Base-by-base conservation (phyloP, 2,329 filamentous ascomycete genomes). In the Didymella arachidicola region DNA sequence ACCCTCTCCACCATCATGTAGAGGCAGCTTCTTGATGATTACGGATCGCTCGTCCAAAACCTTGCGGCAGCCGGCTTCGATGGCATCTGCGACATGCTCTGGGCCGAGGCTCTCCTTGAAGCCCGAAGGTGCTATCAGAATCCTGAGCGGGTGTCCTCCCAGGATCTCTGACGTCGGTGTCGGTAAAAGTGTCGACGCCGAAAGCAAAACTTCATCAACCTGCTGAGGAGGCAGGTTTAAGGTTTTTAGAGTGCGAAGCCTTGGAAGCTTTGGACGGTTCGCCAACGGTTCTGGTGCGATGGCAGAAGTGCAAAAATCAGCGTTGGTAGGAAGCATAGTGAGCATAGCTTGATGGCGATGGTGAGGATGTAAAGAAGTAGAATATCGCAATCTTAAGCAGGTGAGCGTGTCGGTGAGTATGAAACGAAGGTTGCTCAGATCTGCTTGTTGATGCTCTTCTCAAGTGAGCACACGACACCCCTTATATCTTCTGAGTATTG, bases 101-200 rank as follows among this genome's bases (percentile, higher is more conserved):
- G 83, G 81, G 16, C 79, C 76, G 3, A 85, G 77, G 47, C 81
- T 83, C 26, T 83, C 82, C 58, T 84, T 85, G 76, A 84, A 84
- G 2, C 82, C 83, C 0, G 82, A 84, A 0, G 83, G 83, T 16
- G 80, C 81, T 36, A 85, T 77, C 47, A 85, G 77, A 25, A 85
- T 74, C 32, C 72, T 60, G 7, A 73, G 59, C 25, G 66, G 63
- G 36, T 66, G 64, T 19, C 60, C 66, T 26, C 53, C 50, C 2
- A 70, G 49, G 12, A 67, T 55, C 32, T 72, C 65, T 32, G 67
- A 68, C 2, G 61, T 66, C 36, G 67, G 70, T 25, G 65, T 69
- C 1, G 60, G 53, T 22, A 65, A 30, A 2, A 63, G 52, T 14
- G 61, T 60, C 2, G 70, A 64, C n/a, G 62, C 59, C 4, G 64